phyloP scores from a whole-genome alignment of 2,329 filamentous ascomycete species.

The Dactylellina haptotyla region DNA sequence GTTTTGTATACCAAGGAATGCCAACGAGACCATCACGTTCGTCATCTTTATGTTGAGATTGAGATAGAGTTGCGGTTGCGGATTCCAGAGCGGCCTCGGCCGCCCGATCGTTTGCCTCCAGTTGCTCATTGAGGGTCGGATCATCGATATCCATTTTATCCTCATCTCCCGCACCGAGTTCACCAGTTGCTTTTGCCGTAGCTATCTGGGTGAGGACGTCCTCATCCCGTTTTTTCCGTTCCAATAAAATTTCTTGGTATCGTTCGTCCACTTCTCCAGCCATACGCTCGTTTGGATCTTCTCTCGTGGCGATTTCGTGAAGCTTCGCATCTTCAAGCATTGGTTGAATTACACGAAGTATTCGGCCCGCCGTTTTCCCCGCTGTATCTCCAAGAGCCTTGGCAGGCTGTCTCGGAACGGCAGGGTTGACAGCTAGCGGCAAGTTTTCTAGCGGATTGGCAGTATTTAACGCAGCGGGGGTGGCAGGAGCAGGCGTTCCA shows the following conservation, averaged over 20 bases:
- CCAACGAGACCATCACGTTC: slow-evolving; percentile 37
- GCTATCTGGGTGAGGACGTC: slow-evolving; percentile 34
- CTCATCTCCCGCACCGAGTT: background rate
- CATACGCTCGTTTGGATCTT: slow-evolving; percentile 51
- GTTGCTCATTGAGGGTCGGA: slow-evolving; percentile 5
- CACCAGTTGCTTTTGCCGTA: slow-evolving; percentile 6
- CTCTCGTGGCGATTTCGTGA: slow-evolving; percentile 45
- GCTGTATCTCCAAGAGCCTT: slow-evolving; percentile 48
- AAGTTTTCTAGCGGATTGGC: slow-evolving; percentile 39
- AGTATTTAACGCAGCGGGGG: slow-evolving; percentile 35
- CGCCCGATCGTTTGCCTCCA: slow-evolving; percentile 44
- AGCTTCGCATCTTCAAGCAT: slow-evolving; percentile 48
- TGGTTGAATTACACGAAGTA: slow-evolving; percentile 47
- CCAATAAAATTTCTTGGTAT: slow-evolving; percentile 45
- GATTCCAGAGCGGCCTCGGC: slow-evolving; percentile 39
- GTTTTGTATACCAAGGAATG: slow-evolving; percentile 53
- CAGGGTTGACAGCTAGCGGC: background rate
- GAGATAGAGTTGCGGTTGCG: slow-evolving; percentile 38
- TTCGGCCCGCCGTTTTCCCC: slow-evolving; percentile 48
- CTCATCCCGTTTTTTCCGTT: slow-evolving; percentile 47
- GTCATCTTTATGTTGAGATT: slow-evolving; percentile 36
- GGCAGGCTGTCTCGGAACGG: slow-evolving; percentile 6
- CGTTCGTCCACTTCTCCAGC: slow-evolving; percentile 48
- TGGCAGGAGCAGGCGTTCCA: slow-evolving; percentile 27
- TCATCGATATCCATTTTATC: slow-evolving; percentile 8